Evolutionary conservation across 2,329 filamentous ascomycete species (phyloP).

Genomic region (Aureobasidium zeae): DNA sequence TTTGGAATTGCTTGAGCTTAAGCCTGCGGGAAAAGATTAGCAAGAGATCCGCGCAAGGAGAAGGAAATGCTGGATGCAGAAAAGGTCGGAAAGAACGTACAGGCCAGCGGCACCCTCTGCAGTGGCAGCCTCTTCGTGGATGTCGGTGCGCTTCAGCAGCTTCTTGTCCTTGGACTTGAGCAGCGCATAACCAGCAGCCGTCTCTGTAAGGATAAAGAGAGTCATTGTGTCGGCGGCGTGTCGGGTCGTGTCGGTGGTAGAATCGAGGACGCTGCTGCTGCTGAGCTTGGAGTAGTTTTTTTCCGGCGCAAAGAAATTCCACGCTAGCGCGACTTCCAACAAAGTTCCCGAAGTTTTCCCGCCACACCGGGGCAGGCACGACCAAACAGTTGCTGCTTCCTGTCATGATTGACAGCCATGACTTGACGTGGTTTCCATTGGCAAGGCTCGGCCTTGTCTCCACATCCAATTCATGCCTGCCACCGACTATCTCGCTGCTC

Average conservation of each 20-base stretch:
- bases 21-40: no score
- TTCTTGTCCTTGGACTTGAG: constrained; percentile 99
- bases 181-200: constrained; percentile 91
- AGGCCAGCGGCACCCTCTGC: constrained; percentile 79
- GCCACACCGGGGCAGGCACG: not conserved
- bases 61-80: not conserved
- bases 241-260: not conserved
- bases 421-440: not conserved
- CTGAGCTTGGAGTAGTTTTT: constrained; percentile 11
- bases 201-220: constrained; percentile 82
- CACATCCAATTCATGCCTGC: constrained; percentile 6
- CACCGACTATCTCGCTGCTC: constrained; percentile 9
- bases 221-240: constrained; percentile 32
- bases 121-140: constrained; percentile 63
- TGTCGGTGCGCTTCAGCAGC: constrained; percentile 77
- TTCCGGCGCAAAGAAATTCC: no score
- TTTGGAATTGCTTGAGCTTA: constrained; percentile 93
- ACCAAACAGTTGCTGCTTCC: not conserved
- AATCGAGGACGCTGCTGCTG: not conserved
- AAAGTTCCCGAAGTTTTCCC: no score
- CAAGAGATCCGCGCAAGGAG: no score
- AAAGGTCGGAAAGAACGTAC: constrained; percentile 25
- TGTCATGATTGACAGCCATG: constrained; percentile 4
- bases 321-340: no score
- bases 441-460: constrained; percentile 9